Conservation (phyloP, 495 filamentous ascomycete genomes). For the Annulohypoxylon stygium region DNA sequence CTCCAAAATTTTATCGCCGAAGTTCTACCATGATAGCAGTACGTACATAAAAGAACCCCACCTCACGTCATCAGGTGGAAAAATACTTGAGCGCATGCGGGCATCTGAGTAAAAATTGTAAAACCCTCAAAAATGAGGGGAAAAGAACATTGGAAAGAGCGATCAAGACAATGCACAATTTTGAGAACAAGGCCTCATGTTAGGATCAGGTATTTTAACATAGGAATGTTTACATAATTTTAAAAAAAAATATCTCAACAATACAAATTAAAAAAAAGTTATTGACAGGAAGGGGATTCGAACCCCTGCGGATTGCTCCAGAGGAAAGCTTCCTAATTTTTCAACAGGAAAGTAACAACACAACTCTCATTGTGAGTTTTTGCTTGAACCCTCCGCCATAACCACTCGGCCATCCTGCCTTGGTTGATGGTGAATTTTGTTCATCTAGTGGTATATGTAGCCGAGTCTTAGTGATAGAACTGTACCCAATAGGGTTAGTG, state of each 20-base stretch:
- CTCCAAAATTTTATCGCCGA: slow-evolving; percentile 40
- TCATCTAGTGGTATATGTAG: neutral
- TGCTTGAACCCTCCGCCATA: slow-evolving; percentile 23
- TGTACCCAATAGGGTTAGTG: neutral
- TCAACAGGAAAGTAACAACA: slow-evolving; percentile 3
- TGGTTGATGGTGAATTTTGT: neutral
- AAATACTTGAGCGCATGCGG: neutral
- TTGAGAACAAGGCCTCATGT: neutral
- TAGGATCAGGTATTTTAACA: neutral
- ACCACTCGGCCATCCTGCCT: slow-evolving; percentile 20
- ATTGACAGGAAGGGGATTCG: slow-evolving; percentile 19
- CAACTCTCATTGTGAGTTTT: neutral
- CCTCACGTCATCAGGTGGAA: slow-evolving; percentile 4
- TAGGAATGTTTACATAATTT: neutral
- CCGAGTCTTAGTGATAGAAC: neutral
- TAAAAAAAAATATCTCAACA: neutral
- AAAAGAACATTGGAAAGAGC: neutral
- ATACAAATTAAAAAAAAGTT: neutral
- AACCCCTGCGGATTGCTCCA: slow-evolving; percentile 26
- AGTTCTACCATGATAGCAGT: slow-evolving; percentile 28
- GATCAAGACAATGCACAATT: neutral
- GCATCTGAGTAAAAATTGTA: neutral
- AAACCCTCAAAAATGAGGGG: neutral
- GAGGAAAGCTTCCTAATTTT: slow-evolving; percentile 12
- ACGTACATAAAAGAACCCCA: slow-evolving; percentile 23